Evolutionary conservation across 176 grass and related monocot genomes (phyloP).

Genomic region (Otatea glauca): DNA sequence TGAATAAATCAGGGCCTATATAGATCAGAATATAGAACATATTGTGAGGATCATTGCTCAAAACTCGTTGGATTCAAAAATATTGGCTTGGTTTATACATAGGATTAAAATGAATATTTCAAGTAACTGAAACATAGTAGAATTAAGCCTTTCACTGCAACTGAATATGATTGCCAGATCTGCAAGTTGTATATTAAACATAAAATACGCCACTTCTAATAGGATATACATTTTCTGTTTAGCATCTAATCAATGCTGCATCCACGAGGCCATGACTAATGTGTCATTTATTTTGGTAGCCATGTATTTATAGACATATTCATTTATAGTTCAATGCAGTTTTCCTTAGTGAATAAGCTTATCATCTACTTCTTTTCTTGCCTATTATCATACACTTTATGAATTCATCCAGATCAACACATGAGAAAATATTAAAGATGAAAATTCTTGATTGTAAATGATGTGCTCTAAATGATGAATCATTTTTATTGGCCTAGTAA

Average conservation of each 20-base stretch:
- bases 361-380: background rate
- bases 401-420: slow-evolving; percentile 6
- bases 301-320: background rate
- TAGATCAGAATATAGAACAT: background rate
- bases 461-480: background rate
- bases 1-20: background rate
- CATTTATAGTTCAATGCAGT: background rate
- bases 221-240: background rate
- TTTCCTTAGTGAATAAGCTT: slow-evolving; percentile 2
- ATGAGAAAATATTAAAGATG: background rate
- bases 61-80: background rate
- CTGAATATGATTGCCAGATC: slow-evolving; percentile 3
- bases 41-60: slow-evolving; percentile 3
- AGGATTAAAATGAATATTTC: background rate
- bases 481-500: background rate
- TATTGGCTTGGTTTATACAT: slow-evolving; percentile 1
- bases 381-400: background rate
- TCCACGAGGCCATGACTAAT: background rate
- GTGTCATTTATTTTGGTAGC: background rate
- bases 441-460: background rate
- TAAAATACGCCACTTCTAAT: background rate
- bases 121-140: background rate
- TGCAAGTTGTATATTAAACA: background rate
- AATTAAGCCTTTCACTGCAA: background rate
- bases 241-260: background rate